Conservation (phyloP, 306 rosid species). For the Alnus rubra region DNA sequence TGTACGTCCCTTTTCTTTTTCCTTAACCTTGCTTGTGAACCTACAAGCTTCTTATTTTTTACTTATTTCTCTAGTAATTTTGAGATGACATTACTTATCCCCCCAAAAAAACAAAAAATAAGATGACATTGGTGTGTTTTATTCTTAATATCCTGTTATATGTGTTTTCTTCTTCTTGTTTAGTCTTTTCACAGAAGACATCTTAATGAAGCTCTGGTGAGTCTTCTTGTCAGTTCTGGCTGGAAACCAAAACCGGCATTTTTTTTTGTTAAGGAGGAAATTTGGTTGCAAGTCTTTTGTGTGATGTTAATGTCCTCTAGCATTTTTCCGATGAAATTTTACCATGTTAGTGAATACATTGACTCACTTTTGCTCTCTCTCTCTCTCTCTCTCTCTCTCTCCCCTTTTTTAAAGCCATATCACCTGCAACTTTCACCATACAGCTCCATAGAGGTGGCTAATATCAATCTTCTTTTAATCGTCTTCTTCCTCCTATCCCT, state of each 20-base stretch:
- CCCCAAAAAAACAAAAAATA: too few relatives aligned
- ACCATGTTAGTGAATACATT: not conserved
- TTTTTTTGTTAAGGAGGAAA: too few relatives aligned
- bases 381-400: too few relatives aligned
- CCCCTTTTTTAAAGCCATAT: not conserved
- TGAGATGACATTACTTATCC: not conserved
- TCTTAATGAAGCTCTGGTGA: not conserved
- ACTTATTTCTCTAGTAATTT: not conserved
- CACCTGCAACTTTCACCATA: not conserved
- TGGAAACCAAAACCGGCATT: too few relatives aligned
- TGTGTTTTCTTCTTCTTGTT: not conserved
- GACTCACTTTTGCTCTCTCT: not conserved
- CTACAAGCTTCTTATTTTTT: not conserved
- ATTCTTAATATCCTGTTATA: not conserved
- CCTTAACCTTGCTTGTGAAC: not conserved
- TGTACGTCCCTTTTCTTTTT: constrained; percentile 37
- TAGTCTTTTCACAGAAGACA: not conserved
- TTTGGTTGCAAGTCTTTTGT: too few relatives aligned
- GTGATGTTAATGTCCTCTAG: too few relatives aligned
- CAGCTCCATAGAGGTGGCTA: not conserved
- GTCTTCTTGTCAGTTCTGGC: too few relatives aligned
- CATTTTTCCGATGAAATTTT: not conserved
- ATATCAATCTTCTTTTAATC: not conserved
- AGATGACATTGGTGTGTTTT: not conserved
- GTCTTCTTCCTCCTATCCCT: not conserved